Evolutionary conservation across 257 asterid species (phyloP).

Genomic region (Przewalskia tangutica): DNA sequence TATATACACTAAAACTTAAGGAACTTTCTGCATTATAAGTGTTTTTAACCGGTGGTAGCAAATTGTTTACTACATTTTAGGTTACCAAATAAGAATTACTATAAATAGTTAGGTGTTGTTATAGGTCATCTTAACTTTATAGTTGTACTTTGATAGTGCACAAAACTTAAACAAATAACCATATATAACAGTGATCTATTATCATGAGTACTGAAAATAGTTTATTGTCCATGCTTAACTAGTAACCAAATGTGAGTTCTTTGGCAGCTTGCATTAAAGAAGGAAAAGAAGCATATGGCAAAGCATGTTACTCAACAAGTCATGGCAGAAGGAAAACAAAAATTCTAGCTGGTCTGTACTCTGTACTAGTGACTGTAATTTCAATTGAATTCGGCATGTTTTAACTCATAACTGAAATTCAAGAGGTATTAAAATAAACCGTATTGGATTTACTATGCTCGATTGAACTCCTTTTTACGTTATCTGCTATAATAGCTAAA

Average conservation of each 20-base stretch:
- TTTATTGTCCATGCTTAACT: background rate
- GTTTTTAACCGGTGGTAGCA: background rate
- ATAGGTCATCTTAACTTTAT: background rate
- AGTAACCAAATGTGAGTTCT: background rate
- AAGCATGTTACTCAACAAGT: constrained; percentile 28
- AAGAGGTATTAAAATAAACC: background rate
- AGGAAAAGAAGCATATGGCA: constrained; percentile 46
- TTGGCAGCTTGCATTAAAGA: constrained; percentile 47
- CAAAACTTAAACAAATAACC: background rate
- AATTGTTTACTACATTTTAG: background rate
- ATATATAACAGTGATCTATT: background rate
- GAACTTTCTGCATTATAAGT: background rate
- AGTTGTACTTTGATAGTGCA: background rate
- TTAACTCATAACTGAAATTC: background rate
- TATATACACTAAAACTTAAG: background rate
- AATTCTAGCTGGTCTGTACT: constrained; percentile 42
- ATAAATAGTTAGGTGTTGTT: background rate
- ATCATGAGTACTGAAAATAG: background rate
- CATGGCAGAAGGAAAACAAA: constrained; percentile 28
- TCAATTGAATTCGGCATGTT: background rate
- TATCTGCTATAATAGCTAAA: no score
- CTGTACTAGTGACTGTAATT: constrained; percentile 3
- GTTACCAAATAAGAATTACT: background rate
- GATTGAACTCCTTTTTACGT: background rate
- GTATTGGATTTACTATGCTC: background rate